These are phyloP conservation scores for Trichoderma asperellum DNA, from an alignment of 2,329 filamentous ascomycete genomes.

Conservation along the genomic window DNA sequence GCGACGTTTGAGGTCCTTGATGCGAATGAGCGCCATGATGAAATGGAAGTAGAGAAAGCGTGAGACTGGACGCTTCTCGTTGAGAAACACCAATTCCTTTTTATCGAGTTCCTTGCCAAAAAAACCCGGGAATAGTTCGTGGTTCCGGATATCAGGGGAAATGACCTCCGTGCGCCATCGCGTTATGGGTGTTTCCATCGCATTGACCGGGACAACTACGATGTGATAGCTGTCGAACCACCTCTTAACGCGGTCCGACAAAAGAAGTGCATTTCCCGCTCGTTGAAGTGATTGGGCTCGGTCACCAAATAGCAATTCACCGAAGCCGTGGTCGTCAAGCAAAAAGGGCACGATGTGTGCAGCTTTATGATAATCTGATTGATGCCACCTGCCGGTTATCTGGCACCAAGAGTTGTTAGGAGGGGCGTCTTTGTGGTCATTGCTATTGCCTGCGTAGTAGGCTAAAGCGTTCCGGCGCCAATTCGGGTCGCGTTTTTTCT, in stretches of 20 bases:
- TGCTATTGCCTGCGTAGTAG: background rate
- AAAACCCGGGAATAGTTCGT: too few species aligned
- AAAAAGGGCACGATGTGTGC: background rate
- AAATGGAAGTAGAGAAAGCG: slow-evolving; percentile 14
- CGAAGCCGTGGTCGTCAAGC: background rate
- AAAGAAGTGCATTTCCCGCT: background rate
- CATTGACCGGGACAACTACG: background rate
- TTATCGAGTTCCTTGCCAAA: too few species aligned
- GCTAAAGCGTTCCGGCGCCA: background rate
- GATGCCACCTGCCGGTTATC: background rate
- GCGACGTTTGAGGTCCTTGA: background rate
- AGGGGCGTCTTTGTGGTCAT: background rate
- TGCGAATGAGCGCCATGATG: background rate
- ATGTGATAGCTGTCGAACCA: background rate
- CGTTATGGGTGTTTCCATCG: background rate
- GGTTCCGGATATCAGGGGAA: background rate
- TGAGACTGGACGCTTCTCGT: background rate
- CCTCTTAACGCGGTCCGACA: background rate
- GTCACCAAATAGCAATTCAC: background rate
- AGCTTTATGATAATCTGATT: too few species aligned
- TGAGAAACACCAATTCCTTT: background rate
- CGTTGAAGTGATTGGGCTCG: background rate
- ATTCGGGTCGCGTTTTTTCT: background rate
- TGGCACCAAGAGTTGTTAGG: background rate
- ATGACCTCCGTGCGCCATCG: background rate